phyloP scores from a whole-genome alignment of 495 filamentous ascomycete genomes.

The Aspergillus conjunctus region DNA sequence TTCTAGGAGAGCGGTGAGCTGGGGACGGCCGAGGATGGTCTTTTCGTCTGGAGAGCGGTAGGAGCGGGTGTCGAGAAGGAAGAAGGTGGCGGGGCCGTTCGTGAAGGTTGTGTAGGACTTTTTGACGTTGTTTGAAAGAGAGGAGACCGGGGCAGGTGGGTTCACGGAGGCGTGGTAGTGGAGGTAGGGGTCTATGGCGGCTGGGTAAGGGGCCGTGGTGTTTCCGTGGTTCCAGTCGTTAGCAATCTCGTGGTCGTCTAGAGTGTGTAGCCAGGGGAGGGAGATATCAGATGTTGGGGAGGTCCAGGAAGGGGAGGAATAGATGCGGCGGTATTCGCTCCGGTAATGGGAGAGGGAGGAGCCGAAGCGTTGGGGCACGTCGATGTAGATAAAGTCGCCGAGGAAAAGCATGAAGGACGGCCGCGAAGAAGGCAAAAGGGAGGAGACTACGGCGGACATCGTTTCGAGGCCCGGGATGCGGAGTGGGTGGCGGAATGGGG shows the following conservation, averaged over 20 bases:
- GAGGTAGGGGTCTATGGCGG: slow-evolving; percentile 81
- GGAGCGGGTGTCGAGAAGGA: slow-evolving; percentile 88
- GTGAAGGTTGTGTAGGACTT: slow-evolving; percentile 77
- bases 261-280: slow-evolving; percentile 92
- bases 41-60: slow-evolving; percentile 71
- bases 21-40: slow-evolving; percentile 80
- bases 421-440: slow-evolving; percentile 48
- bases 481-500: slow-evolving; percentile 75
- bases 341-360: slow-evolving; percentile 74
- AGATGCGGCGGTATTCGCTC: slow-evolving; percentile 88
- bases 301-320: slow-evolving; percentile 88
- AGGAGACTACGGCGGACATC: slow-evolving; percentile 56
- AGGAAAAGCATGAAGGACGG: slow-evolving; percentile 94
- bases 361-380: slow-evolving; percentile 81
- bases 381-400: slow-evolving; percentile 98
- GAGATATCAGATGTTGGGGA: slow-evolving; percentile 52
- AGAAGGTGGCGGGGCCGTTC: slow-evolving; percentile 89
- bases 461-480: slow-evolving; percentile 76
- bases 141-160: slow-evolving; percentile 61
- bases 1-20: slow-evolving; percentile 75
- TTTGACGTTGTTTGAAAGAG: slow-evolving; percentile 52
- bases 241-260: slow-evolving; percentile 94
- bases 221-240: slow-evolving; percentile 83
- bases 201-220: slow-evolving; percentile 68
- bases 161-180: slow-evolving; percentile 85